Percentiles rank a stretch among this genome's conserved stretches.
phyloP scores from a whole-genome alignment of 805 yeast genomes.

The Danielia oregonensis region DNA sequence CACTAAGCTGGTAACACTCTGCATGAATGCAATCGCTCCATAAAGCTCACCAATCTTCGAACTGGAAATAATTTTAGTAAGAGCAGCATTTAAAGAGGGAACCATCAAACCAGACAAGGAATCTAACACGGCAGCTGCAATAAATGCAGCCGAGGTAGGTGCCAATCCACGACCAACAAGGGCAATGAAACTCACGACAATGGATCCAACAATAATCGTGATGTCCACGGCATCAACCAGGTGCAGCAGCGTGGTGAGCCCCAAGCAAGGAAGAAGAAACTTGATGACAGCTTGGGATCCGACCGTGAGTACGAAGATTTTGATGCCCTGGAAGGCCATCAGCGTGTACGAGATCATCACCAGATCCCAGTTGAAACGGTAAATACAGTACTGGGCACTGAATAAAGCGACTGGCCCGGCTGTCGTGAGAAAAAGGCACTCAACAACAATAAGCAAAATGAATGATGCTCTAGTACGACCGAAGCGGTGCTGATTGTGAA shows the following conservation, averaged over 20 bases:
- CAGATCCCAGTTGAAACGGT: conserved; percentile 3
- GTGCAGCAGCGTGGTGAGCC: background rate
- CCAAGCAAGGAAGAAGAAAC: background rate
- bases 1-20: background rate
- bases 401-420: background rate
- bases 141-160: background rate
- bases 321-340: background rate
- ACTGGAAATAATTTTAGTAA: conserved; percentile 1
- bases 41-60: conserved; percentile 1
- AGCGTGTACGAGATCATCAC: background rate
- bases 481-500: background rate
- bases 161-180: background rate
- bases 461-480: background rate
- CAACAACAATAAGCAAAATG: background rate
- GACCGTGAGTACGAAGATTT: background rate
- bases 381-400: conserved; percentile 1
- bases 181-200: background rate
- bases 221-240: background rate
- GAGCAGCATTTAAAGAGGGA: background rate
- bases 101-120: background rate
- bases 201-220: background rate
- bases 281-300: background rate
- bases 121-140: background rate
- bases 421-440: background rate
- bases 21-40: conserved; percentile 1